Evolutionary conservation across 192 early-diverging fungal genomes (phyloP), one percentile per base, ranked within the genome.

Genomic region (Jimgerdemannia lactiflua): DNA sequence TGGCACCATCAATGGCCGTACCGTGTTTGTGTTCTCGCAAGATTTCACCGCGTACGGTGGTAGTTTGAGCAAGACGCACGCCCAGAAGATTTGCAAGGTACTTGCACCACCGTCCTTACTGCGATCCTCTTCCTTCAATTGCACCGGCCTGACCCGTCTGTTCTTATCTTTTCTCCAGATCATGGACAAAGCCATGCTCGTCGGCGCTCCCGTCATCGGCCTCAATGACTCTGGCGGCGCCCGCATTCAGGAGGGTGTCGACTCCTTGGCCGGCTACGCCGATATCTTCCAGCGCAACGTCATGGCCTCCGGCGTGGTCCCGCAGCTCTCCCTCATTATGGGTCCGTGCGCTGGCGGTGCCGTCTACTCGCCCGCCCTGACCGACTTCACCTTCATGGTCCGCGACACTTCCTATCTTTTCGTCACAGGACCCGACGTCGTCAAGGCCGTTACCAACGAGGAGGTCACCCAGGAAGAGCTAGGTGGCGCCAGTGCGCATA

Each of bases 361-460:
- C 6, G 97, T 99, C 39, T 99, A 99, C 84, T 96, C 95, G 17
- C 97, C 97, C 19, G 97, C 97, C 64, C 84, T 99, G 84, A 99
- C 95, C 0, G 97, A 99, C 75, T 97, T 97, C 71, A 96, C 93
- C 3, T 95, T 97, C 75, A 99, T 99, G 97, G 96, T 99, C n/a
- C 87, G 91, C 18, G 94, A 96, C 76, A 94, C 95, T 3, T 97
- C 96, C 44, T 94, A 97, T 79, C 87, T 99, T 71, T 99, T 97
- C 83, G 97, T 99, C 42, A 99, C 97, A 4, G 97, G 97, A 18
- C 97, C 97, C 4, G 96, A 97, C 40, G 97, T 99, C 3, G 95
- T 99, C 77, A 96, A 96, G 87, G 91, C 93, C 4, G 95, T 99
- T 70, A 96, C 94, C 41, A 96, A 97, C 86, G 97, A 99, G 80